Percentiles rank a stretch among this genome's conserved stretches.
These are phyloP conservation scores for Lumnitzera racemosa DNA, from an alignment of 345 rosid species.

Conservation along the genomic window DNA sequence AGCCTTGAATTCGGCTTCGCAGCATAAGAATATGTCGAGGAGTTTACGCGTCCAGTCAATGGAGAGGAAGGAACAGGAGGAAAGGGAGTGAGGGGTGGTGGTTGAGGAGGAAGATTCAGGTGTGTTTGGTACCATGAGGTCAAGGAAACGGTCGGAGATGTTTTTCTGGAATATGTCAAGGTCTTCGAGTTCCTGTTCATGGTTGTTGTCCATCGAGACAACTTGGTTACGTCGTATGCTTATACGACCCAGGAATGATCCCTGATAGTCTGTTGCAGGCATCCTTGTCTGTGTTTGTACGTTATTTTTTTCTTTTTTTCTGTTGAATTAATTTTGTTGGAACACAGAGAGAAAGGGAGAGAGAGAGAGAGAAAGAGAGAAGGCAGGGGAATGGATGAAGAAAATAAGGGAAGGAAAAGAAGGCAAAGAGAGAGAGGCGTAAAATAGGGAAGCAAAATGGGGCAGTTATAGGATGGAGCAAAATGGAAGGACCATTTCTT, in stretches of 20 bases:
- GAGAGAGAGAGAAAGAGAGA: background rate
- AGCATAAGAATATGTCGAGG: slow-evolving; percentile 83
- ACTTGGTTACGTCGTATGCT: slow-evolving; percentile 86
- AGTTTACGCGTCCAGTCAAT: slow-evolving; percentile 78
- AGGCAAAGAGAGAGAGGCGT: slow-evolving; percentile 5
- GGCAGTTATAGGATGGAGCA: background rate
- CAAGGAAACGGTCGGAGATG: slow-evolving; percentile 72
- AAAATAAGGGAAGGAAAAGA: background rate
- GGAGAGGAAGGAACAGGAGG: slow-evolving; percentile 48
- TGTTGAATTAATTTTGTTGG: no score
- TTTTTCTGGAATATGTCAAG: slow-evolving; percentile 73
- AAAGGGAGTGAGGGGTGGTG: background rate
- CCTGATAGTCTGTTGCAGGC: slow-evolving; percentile 62
- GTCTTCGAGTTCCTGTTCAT: slow-evolving; percentile 80
- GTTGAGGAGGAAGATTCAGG: slow-evolving; percentile 12
- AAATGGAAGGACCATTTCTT: no score
- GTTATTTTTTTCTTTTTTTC: no score
- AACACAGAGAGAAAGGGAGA: no score
- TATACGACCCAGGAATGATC: slow-evolving; percentile 79
- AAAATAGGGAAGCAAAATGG: background rate
- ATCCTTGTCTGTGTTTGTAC: slow-evolving; percentile 9
- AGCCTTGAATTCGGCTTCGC: slow-evolving; percentile 95
- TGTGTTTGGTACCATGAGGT: slow-evolving; percentile 34
- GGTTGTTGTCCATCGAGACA: slow-evolving; percentile 65
- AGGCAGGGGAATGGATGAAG: background rate